Base-by-base conservation (phyloP, 1,139 yeast genomes). In the Debaryomyces subglobosus region DNA sequence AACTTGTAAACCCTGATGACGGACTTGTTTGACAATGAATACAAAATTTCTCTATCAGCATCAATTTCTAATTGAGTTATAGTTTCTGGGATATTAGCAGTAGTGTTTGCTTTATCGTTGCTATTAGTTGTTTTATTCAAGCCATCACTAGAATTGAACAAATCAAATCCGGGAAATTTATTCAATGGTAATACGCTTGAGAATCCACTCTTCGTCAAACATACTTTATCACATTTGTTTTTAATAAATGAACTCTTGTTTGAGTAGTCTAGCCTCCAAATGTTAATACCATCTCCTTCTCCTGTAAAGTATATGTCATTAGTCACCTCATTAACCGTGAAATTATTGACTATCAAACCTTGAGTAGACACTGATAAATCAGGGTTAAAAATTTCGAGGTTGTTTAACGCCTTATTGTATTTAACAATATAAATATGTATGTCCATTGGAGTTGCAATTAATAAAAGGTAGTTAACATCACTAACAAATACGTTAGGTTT, bases 221-320 rank as follows among this genome's bases (percentile, higher is more conserved):
- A 89, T 29, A 86, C 82, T 64, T 90, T 91, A 55, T 84, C 85
- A 62, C 96, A 89, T 58, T 85, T 86, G 61, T 89, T 87, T 53
- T 86, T 84, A 62, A 90, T 90, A 88, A 97, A 94, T 44, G 90
- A 86, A 42, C 92, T 94, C 33, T 87, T 82, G 54, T 85, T 87
- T n/a, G 92, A 81, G 63, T 95, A 95, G 51, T 83, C 85, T 49
- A 94, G 74, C 62, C 90, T 91, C 96, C 97, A 94, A 43, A 95
- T 77, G 58, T 92, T 85, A 40, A 80, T 72, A 2, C 94, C 96
- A 57, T 89, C 91, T 16, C 86, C 77, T 53, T 80, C 76, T 10
- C 96, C 96, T 16, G 88, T 78, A 64, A 95, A 89, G 63, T 88
- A 90, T 6, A 95, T 82, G 48, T 95, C 92, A 44, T 91, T 88